Conservation (phyloP, 2,329 filamentous ascomycete species). For the Fusarium buharicum region DNA sequence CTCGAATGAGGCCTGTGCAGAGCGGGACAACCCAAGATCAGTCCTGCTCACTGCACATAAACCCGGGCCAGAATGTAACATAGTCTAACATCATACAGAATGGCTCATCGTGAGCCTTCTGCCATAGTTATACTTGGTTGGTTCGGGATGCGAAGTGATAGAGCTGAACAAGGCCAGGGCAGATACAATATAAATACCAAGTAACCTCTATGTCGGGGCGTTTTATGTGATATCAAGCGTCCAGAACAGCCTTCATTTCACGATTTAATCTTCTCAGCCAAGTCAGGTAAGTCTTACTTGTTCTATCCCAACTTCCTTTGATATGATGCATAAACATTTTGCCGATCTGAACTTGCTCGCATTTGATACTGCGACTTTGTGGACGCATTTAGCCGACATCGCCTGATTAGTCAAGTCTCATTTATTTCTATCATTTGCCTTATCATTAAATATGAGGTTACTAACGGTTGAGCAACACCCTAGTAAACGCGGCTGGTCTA, state of each 20-base stretch:
- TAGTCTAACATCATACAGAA: not conserved
- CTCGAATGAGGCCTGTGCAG: not conserved
- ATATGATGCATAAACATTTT: slow-evolving; percentile 29
- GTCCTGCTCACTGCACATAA: no score
- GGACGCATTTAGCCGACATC: slow-evolving; percentile 27
- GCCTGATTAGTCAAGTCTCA: slow-evolving; percentile 6
- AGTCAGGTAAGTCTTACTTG: not conserved
- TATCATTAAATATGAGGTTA: not conserved
- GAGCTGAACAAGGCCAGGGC: no score
- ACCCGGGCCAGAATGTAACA: not conserved
- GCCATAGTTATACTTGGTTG: fast-evolving
- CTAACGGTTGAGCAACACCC: not conserved
- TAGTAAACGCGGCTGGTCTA: no score
- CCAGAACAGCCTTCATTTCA: no score
- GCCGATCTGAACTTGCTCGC: slow-evolving; percentile 24
- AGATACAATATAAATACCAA: no score
- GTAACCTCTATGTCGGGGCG: not conserved
- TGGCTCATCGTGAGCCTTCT: slow-evolving; percentile 6
- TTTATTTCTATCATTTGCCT: not conserved
- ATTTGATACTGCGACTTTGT: slow-evolving; percentile 17
- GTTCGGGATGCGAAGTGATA: no score
- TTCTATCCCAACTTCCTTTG: not conserved
- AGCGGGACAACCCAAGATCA: not conserved
- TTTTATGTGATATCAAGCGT: no score
- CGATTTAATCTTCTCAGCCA: not conserved